Base-by-base conservation (phyloP, 2,329 filamentous ascomycete species). In the Hymenotorrendiella dingleyae region DNA sequence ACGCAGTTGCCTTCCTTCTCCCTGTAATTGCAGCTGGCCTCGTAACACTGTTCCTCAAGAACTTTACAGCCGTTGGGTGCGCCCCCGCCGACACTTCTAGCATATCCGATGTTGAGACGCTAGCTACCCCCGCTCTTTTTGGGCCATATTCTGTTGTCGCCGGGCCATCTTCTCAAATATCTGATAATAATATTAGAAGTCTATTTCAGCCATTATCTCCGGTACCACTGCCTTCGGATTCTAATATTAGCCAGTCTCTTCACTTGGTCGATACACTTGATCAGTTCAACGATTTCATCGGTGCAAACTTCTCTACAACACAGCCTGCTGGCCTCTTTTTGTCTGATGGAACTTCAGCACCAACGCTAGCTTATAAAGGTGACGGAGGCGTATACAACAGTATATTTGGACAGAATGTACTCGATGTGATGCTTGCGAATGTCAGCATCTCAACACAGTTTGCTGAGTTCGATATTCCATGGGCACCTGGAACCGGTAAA, bases 251-350 rank as follows among this genome's bases (percentile, higher is more conserved):
- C 11, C 42, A 36, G 16, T 32, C 47, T n/a, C 26, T 58, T 14
- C 50, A 57, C 29, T 41, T 48, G 0, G 80, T 88, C 7, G 68
- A 86, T 46, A 80, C 74, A 0, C 69, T 87, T 6, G 65, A 73
- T 21, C 76, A 83, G 0, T 94, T 94, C 63, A 80, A 82, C 43
- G 59, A 71, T 19, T 83, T 76, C 49, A 74, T 95, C 36, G 55
- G 67, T 4, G 64, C 70, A 6, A 73, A 81, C 24, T 87, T 82
- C 59, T 72, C 68, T 38, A 82, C 81, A 40, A 73, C 91, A 29
- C 84, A 78, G 0, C 87, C 86, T 0, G 86, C 84, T n/a, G 89
- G 84, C 0, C 76, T 93, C 59, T 95, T 86, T 70, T 67, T 94
- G 2, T 82, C 80, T 16, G 76, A 84, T 41, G 67, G 68, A 14